Evolutionary conservation across 495 filamentous ascomycete genomes (phyloP), one percentile per base, ranked within the genome.

Genomic region (Copromyces sp.): DNA sequence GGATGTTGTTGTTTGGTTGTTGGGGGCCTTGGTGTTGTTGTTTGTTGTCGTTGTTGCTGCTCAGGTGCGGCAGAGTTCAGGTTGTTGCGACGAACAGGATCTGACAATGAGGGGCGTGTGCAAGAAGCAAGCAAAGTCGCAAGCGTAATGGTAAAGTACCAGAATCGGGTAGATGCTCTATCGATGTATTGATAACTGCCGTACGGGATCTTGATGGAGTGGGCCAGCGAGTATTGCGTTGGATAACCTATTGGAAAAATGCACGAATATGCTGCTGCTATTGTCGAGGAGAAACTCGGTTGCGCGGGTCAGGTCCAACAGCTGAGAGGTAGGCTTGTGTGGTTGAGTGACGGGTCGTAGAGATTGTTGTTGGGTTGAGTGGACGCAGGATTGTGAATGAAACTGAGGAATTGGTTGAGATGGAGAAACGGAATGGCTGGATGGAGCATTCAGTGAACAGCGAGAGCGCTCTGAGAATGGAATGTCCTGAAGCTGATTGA

Each of bases 171-270:
- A 61, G 16, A 61, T 32, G 29, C 12, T 61, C 12, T 61, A 61
- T 61, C 12, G 53, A 61, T 17, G 53, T 61, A 16, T 61, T 32
- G 53, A 35, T 61, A 61, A 61, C 53, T 61, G 53, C 53, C 53
- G 53, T 61, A 59, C 24, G 24, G 12, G 12, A 32, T 29, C 24
- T 59, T 61, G 53, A 32, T 61, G 20, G 53, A 61, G 53, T 61
- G 35, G 71, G 45, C 42, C 44, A 41, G 47, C 39, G 20, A 37
- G 68, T 75, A 61, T 61, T 61, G 53, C 53, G 14, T 32, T 61
- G 44, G 74, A 75, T 79, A 76, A 75, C 24, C 53, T 61, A 35
- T 74, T 68, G 74, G 72, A 76, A 77, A 68, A 77, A 80, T 80
- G 75, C 72, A 76, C 70, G 69, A 75, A 74, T 77, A 75, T 76